These are phyloP conservation scores for Neocatenulostroma microsporum DNA, from an alignment of 2,329 filamentous ascomycete species.

Conservation along the genomic window DNA sequence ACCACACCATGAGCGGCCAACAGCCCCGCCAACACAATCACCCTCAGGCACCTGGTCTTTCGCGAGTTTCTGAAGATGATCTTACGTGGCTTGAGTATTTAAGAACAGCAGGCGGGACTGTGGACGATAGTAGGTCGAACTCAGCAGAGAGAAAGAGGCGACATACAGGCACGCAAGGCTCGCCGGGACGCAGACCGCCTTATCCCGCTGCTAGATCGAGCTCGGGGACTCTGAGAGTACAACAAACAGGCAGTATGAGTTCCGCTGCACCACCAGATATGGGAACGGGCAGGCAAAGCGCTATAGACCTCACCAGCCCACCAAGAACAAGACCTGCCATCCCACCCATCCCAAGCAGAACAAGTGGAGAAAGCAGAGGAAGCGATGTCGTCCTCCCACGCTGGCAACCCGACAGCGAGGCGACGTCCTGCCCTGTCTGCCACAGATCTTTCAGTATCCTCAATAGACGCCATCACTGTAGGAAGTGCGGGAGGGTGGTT, in stretches of 20 bases:
- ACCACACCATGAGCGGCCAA: too few relatives aligned
- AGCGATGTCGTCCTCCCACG: conserved; percentile 55
- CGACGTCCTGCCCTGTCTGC: conserved; percentile 78
- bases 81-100: conserved; percentile 21
- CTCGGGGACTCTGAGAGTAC: neutral
- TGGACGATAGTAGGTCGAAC: too few relatives aligned
- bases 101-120: conserved; percentile 18
- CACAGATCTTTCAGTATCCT: conserved; percentile 70
- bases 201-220: conserved; percentile 10
- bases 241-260: conserved; percentile 4
- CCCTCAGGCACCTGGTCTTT: too few relatives aligned
- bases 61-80: conserved; percentile 5
- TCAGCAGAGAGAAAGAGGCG: conserved; percentile 24
- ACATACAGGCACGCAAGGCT: conserved; percentile 17
- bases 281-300: conserved; percentile 11
- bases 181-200: conserved; percentile 16
- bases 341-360: too few relatives aligned
- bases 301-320: conserved; percentile 21
- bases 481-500: conserved; percentile 90
- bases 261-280: neutral
- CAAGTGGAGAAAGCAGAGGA: too few relatives aligned
- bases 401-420: conserved; percentile 86
- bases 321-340: too few relatives aligned
- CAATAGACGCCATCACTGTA: conserved; percentile 87
- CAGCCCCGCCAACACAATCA: too few relatives aligned